phyloP scores from a whole-genome alignment of 805 yeast species.

The Clavispora vitiphila region DNA sequence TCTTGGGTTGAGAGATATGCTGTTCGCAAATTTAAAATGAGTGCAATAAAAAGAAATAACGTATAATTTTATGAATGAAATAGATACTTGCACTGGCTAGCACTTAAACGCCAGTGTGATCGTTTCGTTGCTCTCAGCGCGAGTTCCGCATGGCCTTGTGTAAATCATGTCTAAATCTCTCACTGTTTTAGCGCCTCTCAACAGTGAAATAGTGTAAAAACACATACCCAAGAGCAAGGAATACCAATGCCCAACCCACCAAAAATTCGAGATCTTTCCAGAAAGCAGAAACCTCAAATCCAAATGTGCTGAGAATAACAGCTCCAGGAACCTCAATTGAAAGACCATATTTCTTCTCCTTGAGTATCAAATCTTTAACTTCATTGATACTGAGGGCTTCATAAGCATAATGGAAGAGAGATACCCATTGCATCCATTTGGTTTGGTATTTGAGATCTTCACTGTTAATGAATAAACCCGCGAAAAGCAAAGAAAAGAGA shows the following conservation, averaged over 20 bases:
- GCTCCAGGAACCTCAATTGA: constrained; percentile 98
- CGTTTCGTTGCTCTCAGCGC: too few species aligned
- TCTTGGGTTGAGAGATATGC: too few species aligned
- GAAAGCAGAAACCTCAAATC: constrained; percentile 79
- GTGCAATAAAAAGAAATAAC: too few species aligned
- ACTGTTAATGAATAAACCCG: constrained; percentile 89
- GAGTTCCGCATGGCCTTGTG: too few species aligned
- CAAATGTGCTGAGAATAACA: constrained; percentile 90
- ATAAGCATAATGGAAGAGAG: constrained; percentile 93
- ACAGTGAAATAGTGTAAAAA: constrained; percentile 69
- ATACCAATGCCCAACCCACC: constrained; percentile 50
- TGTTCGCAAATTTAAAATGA: too few species aligned
- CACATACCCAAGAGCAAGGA: constrained; percentile 65
- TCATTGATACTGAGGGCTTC: constrained; percentile 92
- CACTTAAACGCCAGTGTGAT: too few species aligned
- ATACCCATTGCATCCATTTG: constrained; percentile 73
- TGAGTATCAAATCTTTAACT: constrained; percentile 76
- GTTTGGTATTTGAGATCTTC: constrained; percentile 52
- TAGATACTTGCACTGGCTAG: too few species aligned
- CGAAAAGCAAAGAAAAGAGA: constrained; percentile 82
- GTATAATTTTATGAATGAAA: too few species aligned
- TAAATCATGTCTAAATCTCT: too few species aligned
- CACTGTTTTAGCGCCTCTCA: constrained; percentile 65
- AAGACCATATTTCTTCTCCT: constrained; percentile 86
- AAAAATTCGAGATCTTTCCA: constrained; percentile 61